Percentiles rank a stretch among this genome's conserved stretches.
Conservation (phyloP, 352 stramenopile species). For the Phytophthora cactorum region DNA sequence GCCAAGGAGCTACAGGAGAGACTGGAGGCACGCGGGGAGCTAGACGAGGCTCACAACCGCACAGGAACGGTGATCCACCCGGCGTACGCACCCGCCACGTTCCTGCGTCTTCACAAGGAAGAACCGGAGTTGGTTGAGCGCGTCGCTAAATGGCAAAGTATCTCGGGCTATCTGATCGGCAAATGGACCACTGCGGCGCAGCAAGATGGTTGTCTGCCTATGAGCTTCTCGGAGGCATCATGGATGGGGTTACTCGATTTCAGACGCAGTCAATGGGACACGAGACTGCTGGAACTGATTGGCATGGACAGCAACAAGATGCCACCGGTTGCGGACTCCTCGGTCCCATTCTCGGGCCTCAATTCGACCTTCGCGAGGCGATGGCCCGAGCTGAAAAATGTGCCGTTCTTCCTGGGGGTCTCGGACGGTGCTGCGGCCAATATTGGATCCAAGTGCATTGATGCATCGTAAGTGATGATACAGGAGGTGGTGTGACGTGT, state of each 20-base stretch:
- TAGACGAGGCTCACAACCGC: constrained; percentile 71
- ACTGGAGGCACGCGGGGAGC: constrained; percentile 40
- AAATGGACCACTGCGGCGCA: constrained; percentile 76
- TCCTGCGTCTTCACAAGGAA: constrained; percentile 83
- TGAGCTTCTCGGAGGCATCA: constrained; percentile 94
- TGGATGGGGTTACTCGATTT: constrained; percentile 96
- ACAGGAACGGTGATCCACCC: constrained; percentile 87
- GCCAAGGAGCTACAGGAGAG: constrained; percentile 58
- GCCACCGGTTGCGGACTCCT: constrained; percentile 73
- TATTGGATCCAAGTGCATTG: constrained; percentile 93
- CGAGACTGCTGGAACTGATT: constrained; percentile 77
- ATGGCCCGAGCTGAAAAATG: constrained; percentile 75
- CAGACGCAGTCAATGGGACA: constrained; percentile 83
- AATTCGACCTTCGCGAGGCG: constrained; percentile 57
- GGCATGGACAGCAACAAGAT: constrained; percentile 75
- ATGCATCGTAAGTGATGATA: constrained; percentile 55
- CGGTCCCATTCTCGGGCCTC: constrained; percentile 62
- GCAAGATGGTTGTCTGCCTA: constrained; percentile 55
- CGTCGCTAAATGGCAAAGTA: constrained; percentile 89
- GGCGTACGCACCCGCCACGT: constrained; percentile 90
- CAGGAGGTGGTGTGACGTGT: background rate
- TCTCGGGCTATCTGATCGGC: constrained; percentile 88
- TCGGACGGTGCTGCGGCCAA: constrained; percentile 95
- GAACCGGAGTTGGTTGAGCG: constrained; percentile 45
- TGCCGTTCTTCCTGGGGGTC: constrained; percentile 90